Base-by-base conservation (phyloP, 768 basidiomycete species). In the Sporobolomyces roseus region DNA sequence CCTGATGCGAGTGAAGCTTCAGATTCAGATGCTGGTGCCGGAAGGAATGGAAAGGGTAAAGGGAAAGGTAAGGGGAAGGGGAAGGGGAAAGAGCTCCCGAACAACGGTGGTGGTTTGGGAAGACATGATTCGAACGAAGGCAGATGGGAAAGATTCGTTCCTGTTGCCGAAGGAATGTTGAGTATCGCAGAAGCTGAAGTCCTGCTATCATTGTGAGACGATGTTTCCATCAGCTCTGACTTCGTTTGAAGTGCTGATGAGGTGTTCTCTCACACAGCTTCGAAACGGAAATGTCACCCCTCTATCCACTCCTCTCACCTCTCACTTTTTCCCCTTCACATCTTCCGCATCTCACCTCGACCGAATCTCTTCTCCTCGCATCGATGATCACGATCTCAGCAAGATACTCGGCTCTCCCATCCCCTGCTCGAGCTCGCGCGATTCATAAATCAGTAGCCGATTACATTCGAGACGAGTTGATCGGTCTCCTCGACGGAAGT, bases 341-440 rank as follows among this genome's bases (percentile, higher is more conserved):
- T 50, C 66, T 68, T 27, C 54, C 63, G 10, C 23, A 38, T 21
- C 61, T 73, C 30, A 63, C 67, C 27, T 58, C 67, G 2, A 65
- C 63, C 55, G 75, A 74, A 17, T 70, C 69, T 10, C 62, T 75
- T 58, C 61, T 70, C 6, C 66, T 66, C 45, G 66, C 66, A 14
- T 43, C 61, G 8, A 65, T 74, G 56, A 67, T 72, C 54, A 62
- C 63, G 49, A 72, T 72, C 60, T 61, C 71, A 23, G 66, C 71
- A 1, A 62, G 71, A 1, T 65, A 72, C 55, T 65, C 71, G 2
- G 21, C 60, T 27, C 33, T 63, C 10, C 71, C 66, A n/a, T 38
- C 63, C 17, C 29, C 53, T 13, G n/a, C 61, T 3, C 71, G 71
- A 29, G 63, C 63, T 8, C 60, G 48, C 0, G 38, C 49, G 27